Conservation (phyloP, 345 rosid species). For the Hypericum androsaemum region DNA sequence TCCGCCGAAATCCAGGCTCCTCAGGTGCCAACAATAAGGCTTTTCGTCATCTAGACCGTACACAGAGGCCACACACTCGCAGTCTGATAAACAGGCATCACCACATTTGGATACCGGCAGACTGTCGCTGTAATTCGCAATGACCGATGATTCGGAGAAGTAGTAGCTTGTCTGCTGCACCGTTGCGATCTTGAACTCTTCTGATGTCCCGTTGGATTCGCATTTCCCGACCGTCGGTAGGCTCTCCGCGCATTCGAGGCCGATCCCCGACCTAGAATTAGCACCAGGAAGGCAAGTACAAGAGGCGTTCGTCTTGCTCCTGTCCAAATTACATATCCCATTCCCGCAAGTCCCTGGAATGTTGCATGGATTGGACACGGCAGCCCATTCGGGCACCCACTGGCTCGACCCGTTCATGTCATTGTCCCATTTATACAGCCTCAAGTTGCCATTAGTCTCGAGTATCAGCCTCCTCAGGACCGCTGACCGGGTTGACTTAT, state of each 20-base stretch:
- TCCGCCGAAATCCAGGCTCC: constrained; percentile 68
- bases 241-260: constrained; percentile 34
- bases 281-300: constrained; percentile 70
- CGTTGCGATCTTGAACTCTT: constrained; percentile 36
- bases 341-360: constrained; percentile 82
- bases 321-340: constrained; percentile 63
- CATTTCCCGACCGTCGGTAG: constrained; percentile 42
- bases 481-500: constrained; percentile 22
- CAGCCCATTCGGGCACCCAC: constrained; percentile 92
- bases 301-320: constrained; percentile 64
- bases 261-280: constrained; percentile 26
- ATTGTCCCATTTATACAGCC: constrained; percentile 76
- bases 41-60: constrained; percentile 79
- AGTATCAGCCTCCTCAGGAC: constrained; percentile 53
- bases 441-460: constrained; percentile 66
- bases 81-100: constrained; percentile 58
- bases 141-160: constrained; percentile 49
- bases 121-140: constrained; percentile 60
- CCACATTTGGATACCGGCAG: constrained; percentile 52
- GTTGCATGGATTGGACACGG: constrained; percentile 78
- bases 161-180: constrained; percentile 75
- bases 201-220: constrained; percentile 18
- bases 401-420: constrained; percentile 67
- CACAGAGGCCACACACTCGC: constrained; percentile 81
- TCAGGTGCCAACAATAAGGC: constrained; percentile 82